A percentile compares a stretch with the other conserved stretches of the same genome.
phyloP scores from a whole-genome alignment of 495 filamentous ascomycete genomes.

The Aspergillus diversus region DNA sequence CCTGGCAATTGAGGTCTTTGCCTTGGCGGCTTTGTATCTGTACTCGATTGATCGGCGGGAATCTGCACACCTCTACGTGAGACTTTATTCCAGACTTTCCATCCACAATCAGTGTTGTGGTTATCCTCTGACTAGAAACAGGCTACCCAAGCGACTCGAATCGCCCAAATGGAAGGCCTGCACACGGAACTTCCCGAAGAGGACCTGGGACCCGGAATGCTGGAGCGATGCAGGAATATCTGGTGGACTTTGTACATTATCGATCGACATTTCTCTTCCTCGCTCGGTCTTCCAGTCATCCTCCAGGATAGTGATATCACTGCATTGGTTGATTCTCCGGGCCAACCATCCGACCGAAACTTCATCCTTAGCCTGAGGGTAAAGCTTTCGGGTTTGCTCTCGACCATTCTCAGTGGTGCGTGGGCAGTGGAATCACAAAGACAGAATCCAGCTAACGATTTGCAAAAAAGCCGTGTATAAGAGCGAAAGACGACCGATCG shows the following conservation, averaged over 20 bases:
- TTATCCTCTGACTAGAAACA: conserved; percentile 12
- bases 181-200: conserved; percentile 41
- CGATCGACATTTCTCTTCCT: conserved; percentile 41
- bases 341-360: conserved; percentile 22
- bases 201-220: conserved; percentile 28
- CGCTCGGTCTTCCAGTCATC: conserved; percentile 38
- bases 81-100: no score
- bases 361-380: conserved; percentile 37
- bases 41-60: conserved; percentile 40
- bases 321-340: conserved; percentile 30
- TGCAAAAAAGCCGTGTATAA: conserved; percentile 26
- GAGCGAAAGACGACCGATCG: conserved; percentile 33
- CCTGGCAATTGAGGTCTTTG: conserved; percentile 37
- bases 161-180: conserved; percentile 39
- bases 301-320: conserved; percentile 40
- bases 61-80: conserved; percentile 36
- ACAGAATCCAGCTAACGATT: no score
- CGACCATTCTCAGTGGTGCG: conserved; percentile 31
- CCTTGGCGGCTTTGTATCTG: conserved; percentile 36
- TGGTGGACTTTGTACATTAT: conserved; percentile 48
- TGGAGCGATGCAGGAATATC: conserved; percentile 35
- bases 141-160: conserved; percentile 41
- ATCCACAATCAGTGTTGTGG: background rate
- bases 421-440: background rate
- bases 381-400: conserved; percentile 32